A percentile compares a stretch with the other conserved stretches of the same genome.
Evolutionary conservation across 306 rosid genomes (phyloP).

Genomic region (Trichosanthes cucumerina): DNA sequence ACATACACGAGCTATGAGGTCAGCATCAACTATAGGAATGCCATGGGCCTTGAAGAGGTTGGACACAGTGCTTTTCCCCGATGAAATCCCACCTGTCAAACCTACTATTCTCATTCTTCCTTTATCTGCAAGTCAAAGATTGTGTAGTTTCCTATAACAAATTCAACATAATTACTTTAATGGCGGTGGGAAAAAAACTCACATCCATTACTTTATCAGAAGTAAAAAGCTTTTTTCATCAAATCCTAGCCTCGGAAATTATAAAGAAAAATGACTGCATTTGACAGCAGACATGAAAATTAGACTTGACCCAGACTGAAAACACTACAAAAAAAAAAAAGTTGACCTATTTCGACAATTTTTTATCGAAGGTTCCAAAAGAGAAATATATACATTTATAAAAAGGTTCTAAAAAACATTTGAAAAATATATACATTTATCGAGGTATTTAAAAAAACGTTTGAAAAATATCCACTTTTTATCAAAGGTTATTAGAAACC

Average conservation of each 20-base stretch:
- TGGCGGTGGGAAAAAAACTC: no score
- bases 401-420: no score
- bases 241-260: background rate
- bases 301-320: no score
- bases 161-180: background rate
- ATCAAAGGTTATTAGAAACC: no score
- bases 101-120: conserved; percentile 66
- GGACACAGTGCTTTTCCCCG: conserved; percentile 83
- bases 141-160: background rate
- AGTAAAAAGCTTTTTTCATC: background rate
- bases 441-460: no score
- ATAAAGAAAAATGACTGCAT: background rate
- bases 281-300: background rate
- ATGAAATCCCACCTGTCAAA: conserved; percentile 68
- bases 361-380: no score
- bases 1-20: conserved; percentile 62
- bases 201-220: background rate
- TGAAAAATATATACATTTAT: no score
- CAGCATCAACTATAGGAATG: conserved; percentile 71
- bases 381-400: no score
- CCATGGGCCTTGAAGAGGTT: conserved; percentile 59
- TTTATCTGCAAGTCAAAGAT: background rate
- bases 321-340: no score
- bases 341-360: no score
- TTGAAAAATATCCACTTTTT: no score